These are phyloP conservation scores for Camptophora hylomeconis DNA, from an alignment of 2,329 filamentous ascomycete species.

Conservation along the genomic window DNA sequence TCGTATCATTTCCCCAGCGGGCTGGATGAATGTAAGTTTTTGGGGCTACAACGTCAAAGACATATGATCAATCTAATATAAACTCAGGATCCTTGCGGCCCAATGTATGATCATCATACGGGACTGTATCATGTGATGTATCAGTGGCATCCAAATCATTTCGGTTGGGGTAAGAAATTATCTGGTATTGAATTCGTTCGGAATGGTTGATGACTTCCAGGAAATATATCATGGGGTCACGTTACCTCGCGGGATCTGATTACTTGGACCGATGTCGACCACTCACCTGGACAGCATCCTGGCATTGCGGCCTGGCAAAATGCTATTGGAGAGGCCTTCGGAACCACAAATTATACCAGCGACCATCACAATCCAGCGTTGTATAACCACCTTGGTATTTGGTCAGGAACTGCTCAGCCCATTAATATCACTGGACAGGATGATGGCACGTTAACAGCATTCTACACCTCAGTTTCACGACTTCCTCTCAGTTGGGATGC, in stretches of 20 bases:
- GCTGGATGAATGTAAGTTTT: constrained; percentile 34
- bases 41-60: too few relatives aligned
- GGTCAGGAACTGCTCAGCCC: constrained; percentile 27
- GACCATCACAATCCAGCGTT: constrained; percentile 25
- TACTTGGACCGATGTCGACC: constrained; percentile 21
- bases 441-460: constrained; percentile 32
- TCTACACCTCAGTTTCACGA: constrained; percentile 35
- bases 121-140: constrained; percentile 28
- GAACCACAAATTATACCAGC: constrained; percentile 1
- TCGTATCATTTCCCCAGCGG: constrained; percentile 24
- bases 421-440: constrained; percentile 6
- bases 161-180: constrained; percentile 26
- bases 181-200: too few relatives aligned
- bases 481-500: constrained; percentile 33
- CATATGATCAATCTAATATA: too few relatives aligned
- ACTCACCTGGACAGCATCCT: constrained; percentile 18
- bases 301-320: constrained; percentile 1
- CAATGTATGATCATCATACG: constrained; percentile 26
- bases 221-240: constrained; percentile 31
- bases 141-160: constrained; percentile 29
- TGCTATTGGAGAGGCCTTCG: background rate
- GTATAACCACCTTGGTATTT: constrained; percentile 27
- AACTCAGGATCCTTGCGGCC: constrained; percentile 31
- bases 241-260: constrained; percentile 26
- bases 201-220: too few relatives aligned